These are phyloP conservation scores for Fusarium sp. DNA, from an alignment of 2,329 filamentous ascomycete genomes.

Conservation along the genomic window DNA sequence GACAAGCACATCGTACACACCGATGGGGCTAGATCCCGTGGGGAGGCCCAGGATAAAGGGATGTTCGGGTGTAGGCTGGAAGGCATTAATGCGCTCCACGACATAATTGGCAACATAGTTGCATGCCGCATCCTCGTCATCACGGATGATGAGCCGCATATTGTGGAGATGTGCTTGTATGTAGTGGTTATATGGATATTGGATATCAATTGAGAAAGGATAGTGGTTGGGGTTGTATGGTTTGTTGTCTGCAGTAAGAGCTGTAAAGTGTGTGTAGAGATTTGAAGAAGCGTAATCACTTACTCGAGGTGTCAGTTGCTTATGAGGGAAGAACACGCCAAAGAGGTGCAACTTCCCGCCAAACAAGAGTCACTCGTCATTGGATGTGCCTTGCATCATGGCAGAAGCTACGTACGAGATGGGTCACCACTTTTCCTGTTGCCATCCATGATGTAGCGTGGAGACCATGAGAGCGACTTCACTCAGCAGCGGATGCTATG, in stretches of 20 bases:
- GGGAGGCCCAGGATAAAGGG: slow-evolving; percentile 89
- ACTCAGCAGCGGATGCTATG: slow-evolving; percentile 29
- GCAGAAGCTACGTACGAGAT: slow-evolving; percentile 9
- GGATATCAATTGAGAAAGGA: slow-evolving; percentile 7
- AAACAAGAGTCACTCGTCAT: slow-evolving; percentile 24
- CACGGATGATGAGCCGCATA: slow-evolving; percentile 89
- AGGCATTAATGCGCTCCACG: slow-evolving; percentile 84
- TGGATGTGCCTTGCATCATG: slow-evolving; percentile 37
- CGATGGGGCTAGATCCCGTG: slow-evolving; percentile 85
- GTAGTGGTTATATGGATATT: slow-evolving; percentile 18
- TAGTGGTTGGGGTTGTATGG: not conserved
- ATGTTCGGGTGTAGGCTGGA: slow-evolving; percentile 77
- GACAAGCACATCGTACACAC: slow-evolving; percentile 84
- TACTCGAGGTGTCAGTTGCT: slow-evolving; percentile 32
- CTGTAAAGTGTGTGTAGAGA: not conserved
- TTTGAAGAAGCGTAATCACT: slow-evolving; percentile 10
- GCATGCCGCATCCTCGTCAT: slow-evolving; percentile 77
- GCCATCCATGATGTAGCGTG: slow-evolving; percentile 34
- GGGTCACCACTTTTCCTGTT: slow-evolving; percentile 17
- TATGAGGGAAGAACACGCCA: slow-evolving; percentile 25
- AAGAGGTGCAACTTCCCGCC: slow-evolving; percentile 11
- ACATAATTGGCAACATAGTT: slow-evolving; percentile 87
- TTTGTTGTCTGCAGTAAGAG: slow-evolving; percentile 3
- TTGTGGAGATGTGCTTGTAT: slow-evolving; percentile 47
- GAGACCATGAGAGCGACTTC: slow-evolving; percentile 16